phyloP scores from a whole-genome alignment of 1,139 yeast species.

The Yamadazyma dushanensis region DNA sequence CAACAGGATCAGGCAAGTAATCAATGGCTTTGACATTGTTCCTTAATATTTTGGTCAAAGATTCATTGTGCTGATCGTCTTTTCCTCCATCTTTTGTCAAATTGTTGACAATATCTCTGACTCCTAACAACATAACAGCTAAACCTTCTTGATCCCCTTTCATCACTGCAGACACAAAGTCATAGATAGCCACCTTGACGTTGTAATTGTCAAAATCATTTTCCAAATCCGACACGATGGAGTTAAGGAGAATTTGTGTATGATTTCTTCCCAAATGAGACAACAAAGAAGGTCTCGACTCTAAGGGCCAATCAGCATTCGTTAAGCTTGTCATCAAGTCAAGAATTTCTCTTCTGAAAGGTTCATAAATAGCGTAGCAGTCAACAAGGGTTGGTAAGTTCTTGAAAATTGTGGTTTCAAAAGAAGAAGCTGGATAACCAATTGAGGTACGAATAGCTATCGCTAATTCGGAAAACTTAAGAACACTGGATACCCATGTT shows the following conservation, averaged over 20 bases:
- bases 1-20: slow-evolving; percentile 57
- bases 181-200: slow-evolving; percentile 60
- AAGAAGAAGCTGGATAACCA: slow-evolving; percentile 54
- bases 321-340: slow-evolving; percentile 63
- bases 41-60: slow-evolving; percentile 59
- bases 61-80: slow-evolving; percentile 7
- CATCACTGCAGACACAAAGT: slow-evolving; percentile 75
- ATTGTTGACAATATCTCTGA: slow-evolving; percentile 54
- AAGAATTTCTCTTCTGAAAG: slow-evolving; percentile 53
- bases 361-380: slow-evolving; percentile 53
- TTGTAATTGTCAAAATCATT: slow-evolving; percentile 57
- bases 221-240: slow-evolving; percentile 60
- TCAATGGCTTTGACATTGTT: slow-evolving; percentile 53
- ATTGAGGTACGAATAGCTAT: slow-evolving; percentile 56
- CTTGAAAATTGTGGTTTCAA: slow-evolving; percentile 62
- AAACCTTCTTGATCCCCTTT: slow-evolving; percentile 85
- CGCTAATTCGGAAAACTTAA: slow-evolving; percentile 42
- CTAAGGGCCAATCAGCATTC: slow-evolving; percentile 56
- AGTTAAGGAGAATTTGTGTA: slow-evolving; percentile 58
- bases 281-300: slow-evolving; percentile 69
- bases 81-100: slow-evolving; percentile 21
- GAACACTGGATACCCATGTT: slow-evolving; percentile 44
- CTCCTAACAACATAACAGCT: slow-evolving; percentile 73
- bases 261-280: slow-evolving; percentile 73
- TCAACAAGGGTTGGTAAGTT: slow-evolving; percentile 58